Conservation (phyloP, 371 early-diverging fungal genomes). For the Chytridium lagenaria region DNA sequence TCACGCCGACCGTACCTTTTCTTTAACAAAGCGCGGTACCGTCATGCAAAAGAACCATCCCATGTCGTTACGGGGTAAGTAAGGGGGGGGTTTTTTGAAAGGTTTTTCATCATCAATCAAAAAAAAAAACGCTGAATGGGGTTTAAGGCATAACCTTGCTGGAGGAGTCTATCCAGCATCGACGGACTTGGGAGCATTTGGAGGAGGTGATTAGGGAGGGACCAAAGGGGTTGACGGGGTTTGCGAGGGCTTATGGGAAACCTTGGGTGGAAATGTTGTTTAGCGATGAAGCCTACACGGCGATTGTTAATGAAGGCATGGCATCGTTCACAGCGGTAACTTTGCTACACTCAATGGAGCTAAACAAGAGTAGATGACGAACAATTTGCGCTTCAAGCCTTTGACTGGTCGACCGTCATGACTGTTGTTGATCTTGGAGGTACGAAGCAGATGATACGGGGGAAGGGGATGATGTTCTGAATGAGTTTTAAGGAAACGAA, state of each 20-base stretch:
- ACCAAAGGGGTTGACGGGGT: background rate
- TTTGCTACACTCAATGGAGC: background rate
- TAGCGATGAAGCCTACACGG: background rate
- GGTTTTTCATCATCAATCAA: too few relatives aligned
- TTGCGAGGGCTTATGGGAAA: conserved; percentile 1
- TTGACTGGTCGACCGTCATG: conserved; percentile 16
- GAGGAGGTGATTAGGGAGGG: conserved; percentile 7
- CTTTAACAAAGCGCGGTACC: background rate
- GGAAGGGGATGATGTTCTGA: background rate
- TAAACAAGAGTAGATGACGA: background rate
- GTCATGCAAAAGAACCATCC: conserved; percentile 10
- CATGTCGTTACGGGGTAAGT: background rate
- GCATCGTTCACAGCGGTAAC: background rate
- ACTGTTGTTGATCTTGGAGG: conserved; percentile 18
- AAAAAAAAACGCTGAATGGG: too few relatives aligned
- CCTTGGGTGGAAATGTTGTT: conserved; percentile 7
- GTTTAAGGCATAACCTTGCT: background rate
- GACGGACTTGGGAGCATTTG: conserved; percentile 12
- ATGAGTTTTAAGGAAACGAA: conserved; percentile 9
- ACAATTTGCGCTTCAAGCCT: conserved; percentile 1
- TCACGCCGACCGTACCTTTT: background rate
- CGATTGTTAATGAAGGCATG: conserved; percentile 6
- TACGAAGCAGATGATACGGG: background rate
- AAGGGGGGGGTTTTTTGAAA: too few relatives aligned
- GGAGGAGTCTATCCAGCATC: conserved; percentile 2